Evolutionary conservation across 352 stramenopile species (phyloP).

Genomic region (Albugo candida): DNA sequence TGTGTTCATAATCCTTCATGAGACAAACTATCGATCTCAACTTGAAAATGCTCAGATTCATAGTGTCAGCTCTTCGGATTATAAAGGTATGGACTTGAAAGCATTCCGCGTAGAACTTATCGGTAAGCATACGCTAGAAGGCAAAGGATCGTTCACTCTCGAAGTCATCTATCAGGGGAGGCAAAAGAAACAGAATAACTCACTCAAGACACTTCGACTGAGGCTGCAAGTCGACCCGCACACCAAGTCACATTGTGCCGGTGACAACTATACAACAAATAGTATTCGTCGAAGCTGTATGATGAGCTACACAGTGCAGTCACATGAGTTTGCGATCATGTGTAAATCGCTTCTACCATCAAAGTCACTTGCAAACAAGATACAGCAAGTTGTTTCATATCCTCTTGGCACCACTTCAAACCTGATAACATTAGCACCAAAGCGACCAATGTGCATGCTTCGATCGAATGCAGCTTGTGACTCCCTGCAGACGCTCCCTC

Average conservation of each 20-base stretch:
- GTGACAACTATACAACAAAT: no score
- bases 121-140: constrained; percentile 2
- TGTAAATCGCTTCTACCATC: no score
- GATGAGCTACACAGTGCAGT: no score
- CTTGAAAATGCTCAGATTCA: constrained; percentile 31
- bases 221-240: constrained; percentile 25
- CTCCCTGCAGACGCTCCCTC: no score
- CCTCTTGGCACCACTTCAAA: no score
- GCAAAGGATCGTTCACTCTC: constrained; percentile 22
- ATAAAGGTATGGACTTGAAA: constrained; percentile 21
- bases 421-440: no score
- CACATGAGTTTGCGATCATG: no score
- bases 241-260: not conserved
- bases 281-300: no score
- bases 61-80: constrained; percentile 34
- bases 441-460: no score
- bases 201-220: constrained; percentile 30
- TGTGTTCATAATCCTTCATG: not conserved
- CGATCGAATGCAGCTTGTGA: no score
- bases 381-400: no score
- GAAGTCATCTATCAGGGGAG: constrained; percentile 33
- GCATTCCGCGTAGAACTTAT: not conserved
- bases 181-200: constrained; percentile 20
- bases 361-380: no score
- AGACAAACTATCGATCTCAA: constrained; percentile 7